Evolutionary conservation across 805 yeast species (phyloP), one percentile per base, ranked within the genome.

Genomic region (Metschnikowia arizonensis): DNA sequence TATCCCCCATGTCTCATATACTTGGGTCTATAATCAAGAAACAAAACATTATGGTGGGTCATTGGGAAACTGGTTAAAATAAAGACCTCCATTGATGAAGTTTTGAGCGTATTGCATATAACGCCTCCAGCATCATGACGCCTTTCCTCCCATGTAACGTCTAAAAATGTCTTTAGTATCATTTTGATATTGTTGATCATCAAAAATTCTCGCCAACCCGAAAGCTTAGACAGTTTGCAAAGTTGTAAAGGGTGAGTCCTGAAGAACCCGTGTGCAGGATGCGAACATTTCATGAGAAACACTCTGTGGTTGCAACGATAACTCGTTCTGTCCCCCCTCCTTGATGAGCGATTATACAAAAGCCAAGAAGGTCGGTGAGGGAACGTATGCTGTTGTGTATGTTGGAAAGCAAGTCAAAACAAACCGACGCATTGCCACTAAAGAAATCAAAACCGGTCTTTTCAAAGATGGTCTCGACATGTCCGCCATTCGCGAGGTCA

Each of bases 361-460:
- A 46, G 96, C 89, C 46, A 81, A 78, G 53, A 90, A 89, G 61
- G 97, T 93, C 24, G 99, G 99, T 60, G 99, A 93, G 68, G 99
- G 99, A 66, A 93, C 99, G 0, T 93, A 91, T 69, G 99, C 99
- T 38, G 95, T 90, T 45, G 99, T 93, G 5, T 88, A 83, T 58
- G 73, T 90, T 12, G 98, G 98, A 1, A 79, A 74, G 33, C 85
- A 85, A 59, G 54, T 71, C 10, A 75, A 79, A 24, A 63, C 65
- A 40, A 66, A 63, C 5, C 65, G 90, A 44, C 72, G 74, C 42
- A 83, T 93, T 28, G 99, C 99, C 53, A 83, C 95, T 49, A 93
- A 93, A 61, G 97, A 89, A 70, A 93, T 93, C 73, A 93, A 93
- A 59, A 85, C 95, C 0, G 95, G 95, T 1, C 83, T 85, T 48